phyloP scores from a whole-genome alignment of 2,329 filamentous ascomycete genomes.

The Chrysoporthe puriensis region DNA sequence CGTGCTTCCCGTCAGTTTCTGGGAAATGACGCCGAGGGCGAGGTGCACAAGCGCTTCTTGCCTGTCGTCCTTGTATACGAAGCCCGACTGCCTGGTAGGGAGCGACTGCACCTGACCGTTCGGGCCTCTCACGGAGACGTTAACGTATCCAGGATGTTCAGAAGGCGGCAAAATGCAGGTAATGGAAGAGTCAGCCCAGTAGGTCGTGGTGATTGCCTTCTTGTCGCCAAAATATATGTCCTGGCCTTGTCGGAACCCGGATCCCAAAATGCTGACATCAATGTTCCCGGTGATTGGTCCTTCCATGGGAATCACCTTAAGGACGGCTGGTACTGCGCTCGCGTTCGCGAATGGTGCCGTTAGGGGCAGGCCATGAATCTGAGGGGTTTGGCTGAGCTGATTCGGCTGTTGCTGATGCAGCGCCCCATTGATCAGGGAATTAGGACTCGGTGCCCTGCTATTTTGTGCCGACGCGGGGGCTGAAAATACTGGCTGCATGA shows the following conservation, averaged over 20 bases:
- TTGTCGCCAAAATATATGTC: constrained; percentile 81
- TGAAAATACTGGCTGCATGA: constrained; percentile 69
- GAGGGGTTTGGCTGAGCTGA: constrained; percentile 30
- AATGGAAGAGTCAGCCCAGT: constrained; percentile 78
- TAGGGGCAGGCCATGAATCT: constrained; percentile 21
- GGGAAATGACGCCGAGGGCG: constrained; percentile 65
- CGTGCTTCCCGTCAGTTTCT: constrained; percentile 66
- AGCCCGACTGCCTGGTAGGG: constrained; percentile 51
- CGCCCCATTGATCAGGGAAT: constrained; percentile 50
- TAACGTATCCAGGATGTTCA: constrained; percentile 67
- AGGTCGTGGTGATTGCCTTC: constrained; percentile 72
- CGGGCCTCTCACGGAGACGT: constrained; percentile 68
- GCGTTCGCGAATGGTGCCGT: constrained; percentile 21
- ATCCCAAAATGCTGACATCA: constrained; percentile 84
- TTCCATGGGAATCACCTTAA: constrained; percentile 82
- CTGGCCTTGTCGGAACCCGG: constrained; percentile 74
- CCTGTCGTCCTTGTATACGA: constrained; percentile 76
- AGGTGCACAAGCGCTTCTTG: constrained; percentile 71
- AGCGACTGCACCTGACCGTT: constrained; percentile 41
- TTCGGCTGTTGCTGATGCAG: constrained; percentile 42
- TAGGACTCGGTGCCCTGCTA: constrained; percentile 79
- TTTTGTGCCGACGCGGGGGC: constrained; percentile 73
- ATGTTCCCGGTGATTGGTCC: constrained; percentile 83
- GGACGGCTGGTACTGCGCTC: constrained; percentile 62
- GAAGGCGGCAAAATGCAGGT: constrained; percentile 79